Conservation (phyloP, 306 rosid species). For the Parietaria judaica region DNA sequence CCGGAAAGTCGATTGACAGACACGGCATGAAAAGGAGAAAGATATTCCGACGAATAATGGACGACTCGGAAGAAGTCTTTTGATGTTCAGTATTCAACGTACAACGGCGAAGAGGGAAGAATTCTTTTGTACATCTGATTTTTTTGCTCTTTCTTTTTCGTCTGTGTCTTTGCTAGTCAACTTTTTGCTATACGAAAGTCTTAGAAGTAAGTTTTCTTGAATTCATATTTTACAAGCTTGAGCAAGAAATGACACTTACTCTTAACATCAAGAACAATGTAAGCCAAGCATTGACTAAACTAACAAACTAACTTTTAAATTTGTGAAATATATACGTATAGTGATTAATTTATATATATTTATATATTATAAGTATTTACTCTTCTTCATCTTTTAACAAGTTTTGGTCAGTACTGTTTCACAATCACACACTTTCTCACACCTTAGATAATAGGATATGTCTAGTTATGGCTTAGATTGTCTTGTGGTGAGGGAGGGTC, state of each 20-base stretch:
- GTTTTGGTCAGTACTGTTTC: too few relatives aligned
- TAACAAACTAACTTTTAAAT: too few relatives aligned
- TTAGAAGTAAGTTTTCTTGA: background rate
- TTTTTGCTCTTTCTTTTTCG: background rate
- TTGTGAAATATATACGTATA: too few relatives aligned
- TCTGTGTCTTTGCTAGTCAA: background rate
- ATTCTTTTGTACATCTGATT: constrained; percentile 30
- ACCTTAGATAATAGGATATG: background rate
- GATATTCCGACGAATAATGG: constrained; percentile 12
- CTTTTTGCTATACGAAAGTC: background rate
- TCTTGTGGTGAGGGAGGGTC: constrained; percentile 78
- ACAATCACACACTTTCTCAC: too few relatives aligned
- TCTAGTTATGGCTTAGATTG: constrained; percentile 20
- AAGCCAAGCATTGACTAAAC: too few relatives aligned
- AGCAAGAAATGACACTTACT: too few relatives aligned
- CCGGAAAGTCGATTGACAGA: constrained; percentile 15
- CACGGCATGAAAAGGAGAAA: constrained; percentile 19
- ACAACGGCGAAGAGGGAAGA: constrained; percentile 10
- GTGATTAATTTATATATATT: too few relatives aligned
- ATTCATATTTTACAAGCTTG: too few relatives aligned
- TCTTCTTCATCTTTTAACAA: too few relatives aligned
- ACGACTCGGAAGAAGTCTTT: constrained; percentile 15
- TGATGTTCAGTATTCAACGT: constrained; percentile 10
- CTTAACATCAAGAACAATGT: too few relatives aligned
- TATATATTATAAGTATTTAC: too few relatives aligned